phyloP scores from a whole-genome alignment of 208 protist genomes.

The Trypanosoma cruzi region DNA sequence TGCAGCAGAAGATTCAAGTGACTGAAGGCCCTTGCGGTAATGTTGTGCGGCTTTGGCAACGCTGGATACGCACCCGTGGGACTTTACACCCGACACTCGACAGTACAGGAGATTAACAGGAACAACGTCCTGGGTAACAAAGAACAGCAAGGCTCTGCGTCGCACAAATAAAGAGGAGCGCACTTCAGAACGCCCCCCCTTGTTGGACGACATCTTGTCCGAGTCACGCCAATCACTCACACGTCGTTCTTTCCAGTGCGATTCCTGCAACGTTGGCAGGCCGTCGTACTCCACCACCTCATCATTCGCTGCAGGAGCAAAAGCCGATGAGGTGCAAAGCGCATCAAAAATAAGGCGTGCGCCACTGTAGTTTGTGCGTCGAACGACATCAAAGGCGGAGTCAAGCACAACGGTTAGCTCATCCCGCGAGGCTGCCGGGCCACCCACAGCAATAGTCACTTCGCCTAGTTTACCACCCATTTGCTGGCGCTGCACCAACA shows the following conservation, averaged over 20 bases:
- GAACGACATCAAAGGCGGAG: constrained; percentile 32
- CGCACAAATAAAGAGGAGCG: constrained; percentile 20
- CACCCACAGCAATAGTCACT: constrained; percentile 52
- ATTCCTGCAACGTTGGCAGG: constrained; percentile 1
- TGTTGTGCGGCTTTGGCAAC: background rate
- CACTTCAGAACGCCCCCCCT: background rate
- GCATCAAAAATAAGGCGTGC: constrained; percentile 30
- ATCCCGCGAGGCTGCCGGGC: background rate
- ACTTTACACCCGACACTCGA: background rate
- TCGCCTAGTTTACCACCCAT: constrained; percentile 59
- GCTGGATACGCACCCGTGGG: constrained; percentile 6
- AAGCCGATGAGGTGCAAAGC: constrained; percentile 17
- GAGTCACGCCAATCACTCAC: constrained; percentile 3
- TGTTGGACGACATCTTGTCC: constrained; percentile 2
- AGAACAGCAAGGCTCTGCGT: constrained; percentile 56
- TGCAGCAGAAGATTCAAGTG: constrained; percentile 6
- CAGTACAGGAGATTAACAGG: constrained; percentile 38
- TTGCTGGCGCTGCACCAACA: constrained; percentile 53
- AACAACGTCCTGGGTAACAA: constrained; percentile 43
- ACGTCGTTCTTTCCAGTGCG: background rate
- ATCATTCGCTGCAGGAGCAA: constrained; percentile 2
- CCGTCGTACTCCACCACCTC: constrained; percentile 32
- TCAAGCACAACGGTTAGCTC: constrained; percentile 34
- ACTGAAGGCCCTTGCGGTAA: constrained; percentile 11
- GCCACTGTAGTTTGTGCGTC: constrained; percentile 42